phyloP scores from a whole-genome alignment of 2,329 filamentous ascomycete species.

The Diaporthe ilicicola region DNA sequence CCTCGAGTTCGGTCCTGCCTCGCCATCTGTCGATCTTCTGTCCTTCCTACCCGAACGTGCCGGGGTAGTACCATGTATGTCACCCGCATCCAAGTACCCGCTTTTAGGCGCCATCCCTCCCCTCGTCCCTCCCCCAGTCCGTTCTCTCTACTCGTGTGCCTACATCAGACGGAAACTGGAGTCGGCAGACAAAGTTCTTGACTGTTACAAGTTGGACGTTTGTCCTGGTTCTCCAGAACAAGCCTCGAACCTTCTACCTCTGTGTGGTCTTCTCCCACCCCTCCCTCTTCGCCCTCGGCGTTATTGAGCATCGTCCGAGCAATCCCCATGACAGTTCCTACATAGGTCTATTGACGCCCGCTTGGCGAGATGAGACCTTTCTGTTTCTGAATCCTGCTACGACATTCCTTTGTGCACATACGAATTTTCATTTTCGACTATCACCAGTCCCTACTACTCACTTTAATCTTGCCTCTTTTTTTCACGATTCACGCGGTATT shows the following conservation, averaged over 20 bases:
- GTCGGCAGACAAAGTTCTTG: constrained; percentile 21
- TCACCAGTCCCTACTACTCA: constrained; percentile 7
- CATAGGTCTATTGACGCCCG: constrained; percentile 5
- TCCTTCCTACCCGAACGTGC: background rate
- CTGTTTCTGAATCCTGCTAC: constrained; percentile 3
- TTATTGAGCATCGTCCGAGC: constrained; percentile 3
- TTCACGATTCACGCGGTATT: background rate
- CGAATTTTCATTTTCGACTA: background rate
- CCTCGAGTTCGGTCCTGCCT: background rate
- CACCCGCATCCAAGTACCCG: background rate
- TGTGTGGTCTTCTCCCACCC: no score
- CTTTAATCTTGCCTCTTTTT: background rate
- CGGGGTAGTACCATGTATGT: background rate
- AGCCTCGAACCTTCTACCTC: constrained; percentile 12
- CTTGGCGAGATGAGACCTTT: constrained; percentile 5
- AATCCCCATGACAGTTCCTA: constrained; percentile 4
- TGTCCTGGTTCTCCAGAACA: background rate
- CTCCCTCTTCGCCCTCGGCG: background rate
- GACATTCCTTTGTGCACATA: constrained; percentile 5
- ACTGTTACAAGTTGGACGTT: constrained; percentile 23
- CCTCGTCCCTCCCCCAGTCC: background rate
- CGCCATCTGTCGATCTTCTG: background rate
- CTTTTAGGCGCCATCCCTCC: background rate
- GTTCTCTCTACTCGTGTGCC: background rate
- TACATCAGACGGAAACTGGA: constrained; percentile 25